phyloP scores from a whole-genome alignment of 805 yeast species.

The Teunomyces panamensis region DNA sequence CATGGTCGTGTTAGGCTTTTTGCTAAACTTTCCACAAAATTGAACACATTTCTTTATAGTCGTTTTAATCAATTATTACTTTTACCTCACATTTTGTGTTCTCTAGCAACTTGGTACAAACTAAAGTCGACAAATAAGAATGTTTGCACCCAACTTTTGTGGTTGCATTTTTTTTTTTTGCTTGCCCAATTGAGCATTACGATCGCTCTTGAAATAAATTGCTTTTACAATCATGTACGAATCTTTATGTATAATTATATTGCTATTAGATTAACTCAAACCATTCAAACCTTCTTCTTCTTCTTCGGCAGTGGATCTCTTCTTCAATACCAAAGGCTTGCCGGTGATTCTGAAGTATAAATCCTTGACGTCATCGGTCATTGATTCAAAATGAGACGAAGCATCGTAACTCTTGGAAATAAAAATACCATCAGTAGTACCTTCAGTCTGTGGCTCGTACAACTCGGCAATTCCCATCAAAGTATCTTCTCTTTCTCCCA shows the following conservation, averaged over 20 bases:
- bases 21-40: no score
- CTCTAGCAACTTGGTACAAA: no score
- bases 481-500: slow-evolving; percentile 77
- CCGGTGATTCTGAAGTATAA: slow-evolving; percentile 90
- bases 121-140: no score
- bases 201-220: no score
- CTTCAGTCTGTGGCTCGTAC: slow-evolving; percentile 84
- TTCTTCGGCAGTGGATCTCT: slow-evolving; percentile 66
- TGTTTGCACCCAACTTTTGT: no score
- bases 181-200: no score
- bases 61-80: no score
- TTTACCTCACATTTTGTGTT: no score
- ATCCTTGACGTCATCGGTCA: slow-evolving; percentile 96
- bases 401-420: slow-evolving; percentile 91
- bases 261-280: slow-evolving; percentile 8
- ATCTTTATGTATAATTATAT: not conserved
- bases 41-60: no score
- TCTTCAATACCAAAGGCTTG: slow-evolving; percentile 81
- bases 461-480: slow-evolving; percentile 93
- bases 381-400: slow-evolving; percentile 89
- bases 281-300: slow-evolving; percentile 44
- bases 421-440: slow-evolving; percentile 72
- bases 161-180: no score
- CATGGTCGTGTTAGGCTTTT: no score
- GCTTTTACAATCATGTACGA: no score